Evolutionary conservation across 2,329 filamentous ascomycete species (phyloP), one percentile per base, ranked within the genome.

Genomic region (Diaporthe australafricana): DNA sequence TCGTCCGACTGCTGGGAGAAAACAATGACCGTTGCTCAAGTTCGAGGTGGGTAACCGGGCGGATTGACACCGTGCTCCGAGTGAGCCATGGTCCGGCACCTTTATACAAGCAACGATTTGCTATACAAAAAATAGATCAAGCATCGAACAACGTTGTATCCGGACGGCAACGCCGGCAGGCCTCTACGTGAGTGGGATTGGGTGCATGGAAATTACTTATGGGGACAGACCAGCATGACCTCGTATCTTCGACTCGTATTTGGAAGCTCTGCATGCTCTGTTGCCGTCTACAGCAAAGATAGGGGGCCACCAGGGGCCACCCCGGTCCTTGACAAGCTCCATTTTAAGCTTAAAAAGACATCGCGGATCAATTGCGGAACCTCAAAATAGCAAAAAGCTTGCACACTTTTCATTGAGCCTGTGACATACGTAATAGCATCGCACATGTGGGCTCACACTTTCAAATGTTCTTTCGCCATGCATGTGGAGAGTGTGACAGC

Each of bases 391-490:
- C 38, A 63, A 9, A 35, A 63, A 47, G 57, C 57, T 63, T 25
- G 57, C 27, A 47, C 27, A 48, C 40, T 47, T 48, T 47, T 63
- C 25, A 48, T 17, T 17, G 27, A 63, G 57, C 57, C 42, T 42
- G 20, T 25, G n/a, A 22, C 40, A 22, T 14, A 20, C 20, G 16
- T 35, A 12, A 32, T 27, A 63, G 22, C 7, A 20, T 5, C 35
- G 16, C 32, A 35, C 32, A 35, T 9, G 32, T 35, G 32, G 6
- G 25, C 27, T 35, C 20, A 45, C 35, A 17, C 22, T n/a, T n/a
- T n/a, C n/a, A n/a, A n/a, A n/a, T n/a, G n/a, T 66, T 16, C 40
- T 38, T 71, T 48, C 48, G 27, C 74, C 73, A 70, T 76, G 76
- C n/a, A n/a, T n/a, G n/a, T n/a, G 32, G 32, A 35, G 32, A 35